Conservation (phyloP, 345 rosid species). For the Odontarrhena argentea region DNA sequence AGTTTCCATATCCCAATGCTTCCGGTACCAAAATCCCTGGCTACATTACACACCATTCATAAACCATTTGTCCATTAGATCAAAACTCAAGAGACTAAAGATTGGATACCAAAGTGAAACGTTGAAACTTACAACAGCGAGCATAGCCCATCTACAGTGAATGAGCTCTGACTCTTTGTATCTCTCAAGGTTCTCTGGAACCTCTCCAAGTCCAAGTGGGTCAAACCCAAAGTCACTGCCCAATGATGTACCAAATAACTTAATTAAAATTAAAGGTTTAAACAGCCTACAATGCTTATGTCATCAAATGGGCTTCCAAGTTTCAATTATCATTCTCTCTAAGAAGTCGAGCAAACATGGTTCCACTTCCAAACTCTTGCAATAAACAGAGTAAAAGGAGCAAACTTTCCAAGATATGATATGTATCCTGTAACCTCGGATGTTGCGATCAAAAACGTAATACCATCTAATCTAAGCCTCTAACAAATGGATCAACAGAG, state of each 20-base stretch:
- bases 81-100: not conserved
- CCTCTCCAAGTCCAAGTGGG: slow-evolving; percentile 91
- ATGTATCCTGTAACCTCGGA: not conserved
- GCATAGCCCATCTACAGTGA: slow-evolving; percentile 99
- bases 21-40: slow-evolving; percentile 93
- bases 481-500: slow-evolving; percentile 4
- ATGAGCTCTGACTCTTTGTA: slow-evolving; percentile 94
- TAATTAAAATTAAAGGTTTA: not conserved
- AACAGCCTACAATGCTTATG: not conserved
- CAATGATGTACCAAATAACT: slow-evolving; percentile 6
- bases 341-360: too few species aligned
- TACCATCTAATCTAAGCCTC: not conserved
- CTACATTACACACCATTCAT: slow-evolving; percentile 42
- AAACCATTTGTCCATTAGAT: slow-evolving; percentile 3
- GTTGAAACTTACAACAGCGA: slow-evolving; percentile 81
- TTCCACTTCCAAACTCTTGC: not conserved
- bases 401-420: not conserved
- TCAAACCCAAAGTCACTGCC: slow-evolving; percentile 97
- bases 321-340: not conserved
- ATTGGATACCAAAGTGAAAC: not conserved
- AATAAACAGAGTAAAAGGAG: slow-evolving; percentile 21
- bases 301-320: not conserved
- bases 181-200: slow-evolving; percentile 95
- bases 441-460: not conserved
- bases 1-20: slow-evolving; percentile 94